These are phyloP conservation scores for Albifimbria verrucaria DNA, from an alignment of 2,329 filamentous ascomycete genomes.

Conservation along the genomic window DNA sequence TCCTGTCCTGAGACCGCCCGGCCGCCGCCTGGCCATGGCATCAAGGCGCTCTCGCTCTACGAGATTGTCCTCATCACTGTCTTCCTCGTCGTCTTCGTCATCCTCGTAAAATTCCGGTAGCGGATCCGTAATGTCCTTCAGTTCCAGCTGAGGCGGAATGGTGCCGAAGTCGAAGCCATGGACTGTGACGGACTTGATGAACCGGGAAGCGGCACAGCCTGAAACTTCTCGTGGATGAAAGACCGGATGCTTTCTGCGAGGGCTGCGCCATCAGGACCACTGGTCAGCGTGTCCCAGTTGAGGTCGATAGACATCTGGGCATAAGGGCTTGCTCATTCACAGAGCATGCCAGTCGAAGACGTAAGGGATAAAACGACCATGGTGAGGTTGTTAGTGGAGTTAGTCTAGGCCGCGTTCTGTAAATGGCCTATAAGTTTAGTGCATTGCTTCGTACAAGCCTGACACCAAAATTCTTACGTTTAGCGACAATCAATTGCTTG, in stretches of 20 bases:
- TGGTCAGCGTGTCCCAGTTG: slow-evolving; percentile 91
- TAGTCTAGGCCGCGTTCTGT: too few species aligned
- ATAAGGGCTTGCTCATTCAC: background rate
- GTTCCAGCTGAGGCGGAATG: slow-evolving; percentile 77
- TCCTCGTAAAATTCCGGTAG: slow-evolving; percentile 95
- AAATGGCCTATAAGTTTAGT: too few species aligned
- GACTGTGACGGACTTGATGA: slow-evolving; percentile 94
- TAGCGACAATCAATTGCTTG: too few species aligned
- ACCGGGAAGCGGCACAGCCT: slow-evolving; percentile 87
- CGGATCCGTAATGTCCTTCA: slow-evolving; percentile 96
- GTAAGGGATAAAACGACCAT: background rate
- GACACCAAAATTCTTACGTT: too few species aligned
- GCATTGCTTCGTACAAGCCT: too few species aligned
- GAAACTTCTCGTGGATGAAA: slow-evolving; percentile 95
- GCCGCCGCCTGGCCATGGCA: slow-evolving; percentile 18
- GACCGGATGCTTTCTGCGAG: slow-evolving; percentile 83
- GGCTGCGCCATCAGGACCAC: slow-evolving; percentile 79
- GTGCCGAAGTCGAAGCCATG: slow-evolving; percentile 91
- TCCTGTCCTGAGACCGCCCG: slow-evolving; percentile 23
- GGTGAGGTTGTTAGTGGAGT: background rate
- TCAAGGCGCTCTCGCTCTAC: slow-evolving; percentile 13
- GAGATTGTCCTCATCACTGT: slow-evolving; percentile 25
- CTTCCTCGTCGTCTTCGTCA: slow-evolving; percentile 54
- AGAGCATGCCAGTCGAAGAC: background rate
- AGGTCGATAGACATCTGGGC: slow-evolving; percentile 88